phyloP scores from a whole-genome alignment of 345 rosid genomes.

The Tarenaya hassleriana region DNA sequence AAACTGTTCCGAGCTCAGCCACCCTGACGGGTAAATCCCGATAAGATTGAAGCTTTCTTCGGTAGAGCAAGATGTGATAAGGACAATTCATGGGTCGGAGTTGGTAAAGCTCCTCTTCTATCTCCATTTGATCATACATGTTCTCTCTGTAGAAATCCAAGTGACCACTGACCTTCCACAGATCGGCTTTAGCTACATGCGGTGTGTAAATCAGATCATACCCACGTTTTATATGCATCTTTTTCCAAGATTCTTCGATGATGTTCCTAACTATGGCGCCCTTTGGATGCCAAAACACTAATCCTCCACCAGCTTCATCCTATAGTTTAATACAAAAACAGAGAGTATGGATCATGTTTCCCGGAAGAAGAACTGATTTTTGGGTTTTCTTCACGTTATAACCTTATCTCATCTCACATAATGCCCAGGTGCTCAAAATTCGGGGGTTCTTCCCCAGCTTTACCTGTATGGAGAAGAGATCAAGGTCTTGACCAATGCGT shows the following conservation, averaged over 20 bases:
- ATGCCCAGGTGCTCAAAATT: neutral
- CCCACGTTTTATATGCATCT: slow-evolving; percentile 58
- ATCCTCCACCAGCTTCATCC: slow-evolving; percentile 99
- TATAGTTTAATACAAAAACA: too few species aligned
- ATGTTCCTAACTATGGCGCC: slow-evolving; percentile 80
- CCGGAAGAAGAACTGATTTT: too few species aligned
- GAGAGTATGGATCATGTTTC: slow-evolving; percentile 7
- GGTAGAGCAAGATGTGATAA: slow-evolving; percentile 80
- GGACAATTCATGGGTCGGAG: slow-evolving; percentile 99
- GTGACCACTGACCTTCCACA: slow-evolving; percentile 97
- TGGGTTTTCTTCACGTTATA: neutral
- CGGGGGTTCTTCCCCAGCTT: neutral
- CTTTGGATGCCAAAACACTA: slow-evolving; percentile 98
- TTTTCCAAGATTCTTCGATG: slow-evolving; percentile 88
- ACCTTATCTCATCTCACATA: too few species aligned
- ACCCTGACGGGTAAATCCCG: slow-evolving; percentile 92
- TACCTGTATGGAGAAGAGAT: slow-evolving; percentile 91
- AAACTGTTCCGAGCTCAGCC: slow-evolving; percentile 94
- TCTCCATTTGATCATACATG: slow-evolving; percentile 91
- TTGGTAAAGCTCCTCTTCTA: slow-evolving; percentile 83
- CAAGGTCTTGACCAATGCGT: slow-evolving; percentile 93
- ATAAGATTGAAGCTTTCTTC: slow-evolving; percentile 83
- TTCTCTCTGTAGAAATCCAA: slow-evolving; percentile 91
- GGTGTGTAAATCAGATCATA: slow-evolving; percentile 87
- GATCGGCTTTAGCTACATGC: slow-evolving; percentile 84